A percentile compares a stretch with the other conserved stretches of the same genome.
Conservation (phyloP, 805 yeast genomes). For the Kuraishia capsulata region DNA sequence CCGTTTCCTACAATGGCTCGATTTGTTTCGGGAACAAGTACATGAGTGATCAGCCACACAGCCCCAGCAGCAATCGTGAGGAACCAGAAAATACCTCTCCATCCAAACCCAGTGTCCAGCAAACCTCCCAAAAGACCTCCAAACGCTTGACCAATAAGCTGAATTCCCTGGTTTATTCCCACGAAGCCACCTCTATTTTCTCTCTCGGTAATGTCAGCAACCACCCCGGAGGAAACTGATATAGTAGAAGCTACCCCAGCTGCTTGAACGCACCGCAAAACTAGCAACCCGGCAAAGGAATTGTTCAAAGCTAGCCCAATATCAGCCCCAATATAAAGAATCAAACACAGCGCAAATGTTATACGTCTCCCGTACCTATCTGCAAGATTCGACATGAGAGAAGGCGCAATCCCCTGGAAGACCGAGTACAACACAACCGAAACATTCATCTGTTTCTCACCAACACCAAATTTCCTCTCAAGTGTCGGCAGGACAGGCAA, state of each 20-base stretch:
- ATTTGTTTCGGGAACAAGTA: slow-evolving; percentile 66
- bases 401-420: slow-evolving; percentile 72
- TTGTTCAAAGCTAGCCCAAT: slow-evolving; percentile 55
- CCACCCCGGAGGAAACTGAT: slow-evolving; percentile 58
- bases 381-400: slow-evolving; percentile 59
- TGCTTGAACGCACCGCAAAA: slow-evolving; percentile 67
- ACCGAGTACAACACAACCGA: slow-evolving; percentile 71
- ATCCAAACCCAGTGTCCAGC: slow-evolving; percentile 43
- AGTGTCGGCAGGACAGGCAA: slow-evolving; percentile 66
- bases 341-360: slow-evolving; percentile 41
- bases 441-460: slow-evolving; percentile 51
- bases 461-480: slow-evolving; percentile 41
- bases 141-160: slow-evolving; percentile 67
- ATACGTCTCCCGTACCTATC: slow-evolving; percentile 73
- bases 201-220: slow-evolving; percentile 65
- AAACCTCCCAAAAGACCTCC: slow-evolving; percentile 65
- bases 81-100: slow-evolving; percentile 80
- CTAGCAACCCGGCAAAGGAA: slow-evolving; percentile 49
- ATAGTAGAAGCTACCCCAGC: slow-evolving; percentile 69
- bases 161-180: slow-evolving; percentile 57
- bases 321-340: slow-evolving; percentile 50
- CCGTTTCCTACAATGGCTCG: slow-evolving; percentile 71
- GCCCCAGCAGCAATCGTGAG: slow-evolving; percentile 54
- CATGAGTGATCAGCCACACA: slow-evolving; percentile 21
- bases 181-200: slow-evolving; percentile 62